These are phyloP conservation scores for Botrytis sinoallii DNA, from an alignment of 2,329 filamentous ascomycete genomes.

Conservation along the genomic window DNA sequence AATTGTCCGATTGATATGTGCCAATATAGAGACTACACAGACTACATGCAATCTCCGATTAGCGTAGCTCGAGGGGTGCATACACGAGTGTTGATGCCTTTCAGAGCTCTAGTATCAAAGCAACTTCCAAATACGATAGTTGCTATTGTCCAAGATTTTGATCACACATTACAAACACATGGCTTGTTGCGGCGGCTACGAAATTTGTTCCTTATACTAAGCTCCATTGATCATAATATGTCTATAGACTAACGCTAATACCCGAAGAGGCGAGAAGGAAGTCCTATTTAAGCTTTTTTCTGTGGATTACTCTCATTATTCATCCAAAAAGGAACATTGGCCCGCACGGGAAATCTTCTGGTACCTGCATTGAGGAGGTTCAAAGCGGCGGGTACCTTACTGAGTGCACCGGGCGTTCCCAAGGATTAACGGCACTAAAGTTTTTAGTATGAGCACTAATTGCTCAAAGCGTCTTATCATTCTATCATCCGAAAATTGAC, in stretches of 20 bases:
- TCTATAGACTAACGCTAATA: not conserved
- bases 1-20: not conserved
- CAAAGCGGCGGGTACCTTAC: constrained; percentile 4
- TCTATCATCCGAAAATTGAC: not conserved
- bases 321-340: not conserved
- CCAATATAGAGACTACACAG: not conserved
- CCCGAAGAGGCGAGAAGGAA: not conserved
- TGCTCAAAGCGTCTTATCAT: constrained; percentile 8
- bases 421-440: not conserved
- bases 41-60: not conserved
- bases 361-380: not conserved
- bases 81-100: not conserved
- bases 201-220: not conserved
- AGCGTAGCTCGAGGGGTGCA: not conserved
- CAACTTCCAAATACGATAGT: not conserved
- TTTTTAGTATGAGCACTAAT: constrained; percentile 3
- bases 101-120: not conserved
- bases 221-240: not conserved
- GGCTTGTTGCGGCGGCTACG: not conserved
- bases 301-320: not conserved
- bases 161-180: not conserved
- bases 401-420: not conserved
- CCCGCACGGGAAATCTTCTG: not conserved
- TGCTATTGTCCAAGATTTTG: not conserved
- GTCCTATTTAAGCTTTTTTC: not conserved